These are phyloP conservation scores for Blyttiomyces sp. DNA, from an alignment of 371 early-diverging fungal species.

Conservation along the genomic window DNA sequence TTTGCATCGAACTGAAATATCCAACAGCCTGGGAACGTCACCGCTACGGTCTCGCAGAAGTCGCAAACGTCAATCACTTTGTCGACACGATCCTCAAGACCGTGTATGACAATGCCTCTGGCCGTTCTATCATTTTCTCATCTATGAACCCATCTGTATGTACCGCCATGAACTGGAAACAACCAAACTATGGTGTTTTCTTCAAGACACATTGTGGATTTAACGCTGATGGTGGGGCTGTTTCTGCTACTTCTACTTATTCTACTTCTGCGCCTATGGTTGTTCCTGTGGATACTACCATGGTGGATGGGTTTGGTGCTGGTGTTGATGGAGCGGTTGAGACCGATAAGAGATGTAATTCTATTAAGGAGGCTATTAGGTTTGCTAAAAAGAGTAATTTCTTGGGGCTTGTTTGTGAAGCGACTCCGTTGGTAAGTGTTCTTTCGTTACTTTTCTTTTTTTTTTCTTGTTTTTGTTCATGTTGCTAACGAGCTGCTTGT, in stretches of 20 bases:
- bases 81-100: constrained; percentile 81
- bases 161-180: constrained; percentile 94
- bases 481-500: background rate
- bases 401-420: constrained; percentile 84
- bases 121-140: constrained; percentile 73
- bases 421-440: constrained; percentile 70
- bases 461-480: background rate
- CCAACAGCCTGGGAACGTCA: constrained; percentile 63
- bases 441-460: background rate
- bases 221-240: background rate
- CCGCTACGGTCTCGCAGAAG: constrained; percentile 8
- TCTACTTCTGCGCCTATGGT: background rate
- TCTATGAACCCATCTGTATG: constrained; percentile 88
- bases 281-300: too few species aligned
- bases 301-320: too few species aligned
- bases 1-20: constrained; percentile 81
- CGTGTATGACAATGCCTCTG: constrained; percentile 59
- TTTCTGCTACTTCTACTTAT: background rate
- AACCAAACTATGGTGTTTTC: constrained; percentile 93
- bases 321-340: constrained; percentile 2
- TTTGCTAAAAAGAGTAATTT: constrained; percentile 73
- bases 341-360: constrained; percentile 46
- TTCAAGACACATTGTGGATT: constrained; percentile 74
- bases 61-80: constrained; percentile 69
- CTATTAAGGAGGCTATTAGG: constrained; percentile 74